Conservation (phyloP, 1,284 basidiomycete genomes). For the Trametes pubescens region DNA sequence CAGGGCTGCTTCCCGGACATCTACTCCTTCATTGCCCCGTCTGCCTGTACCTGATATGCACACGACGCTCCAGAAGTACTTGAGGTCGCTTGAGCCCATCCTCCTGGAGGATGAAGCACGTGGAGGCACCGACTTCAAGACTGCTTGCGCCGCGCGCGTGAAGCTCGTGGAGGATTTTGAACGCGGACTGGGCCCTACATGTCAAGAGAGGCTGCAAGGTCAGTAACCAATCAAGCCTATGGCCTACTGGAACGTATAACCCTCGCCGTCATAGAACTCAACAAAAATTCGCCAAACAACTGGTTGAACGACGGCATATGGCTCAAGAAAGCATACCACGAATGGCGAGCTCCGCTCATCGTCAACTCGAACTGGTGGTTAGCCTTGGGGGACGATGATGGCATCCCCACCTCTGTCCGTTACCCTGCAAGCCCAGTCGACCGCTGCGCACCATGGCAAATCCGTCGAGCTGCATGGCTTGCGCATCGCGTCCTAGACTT, state of each 20-base stretch:
- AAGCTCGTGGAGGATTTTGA: slow-evolving; percentile 81
- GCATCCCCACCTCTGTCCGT: slow-evolving; percentile 56
- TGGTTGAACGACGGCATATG: slow-evolving; percentile 98
- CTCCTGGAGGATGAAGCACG: slow-evolving; percentile 77
- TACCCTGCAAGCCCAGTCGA: slow-evolving; percentile 45
- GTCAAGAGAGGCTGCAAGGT: slow-evolving; percentile 88
- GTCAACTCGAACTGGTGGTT: slow-evolving; percentile 99
- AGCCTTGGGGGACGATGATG: slow-evolving; percentile 74
- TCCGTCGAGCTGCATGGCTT: slow-evolving; percentile 88
- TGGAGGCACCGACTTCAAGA: slow-evolving; percentile 60
- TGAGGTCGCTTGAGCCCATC: slow-evolving; percentile 84
- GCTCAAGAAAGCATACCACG: slow-evolving; percentile 90
- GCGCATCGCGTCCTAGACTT: slow-evolving; percentile 81
- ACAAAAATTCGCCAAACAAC: slow-evolving; percentile 87
- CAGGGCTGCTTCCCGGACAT: slow-evolving; percentile 22
- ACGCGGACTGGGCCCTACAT: slow-evolving; percentile 70
- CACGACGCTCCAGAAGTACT: slow-evolving; percentile 81
- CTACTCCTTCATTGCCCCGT: slow-evolving; percentile 54
- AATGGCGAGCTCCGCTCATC: slow-evolving; percentile 88
- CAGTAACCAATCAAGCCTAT: slow-evolving; percentile 38
- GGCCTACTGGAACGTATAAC: neutral
- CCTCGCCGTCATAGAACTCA: slow-evolving; percentile 68
- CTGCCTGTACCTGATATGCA: slow-evolving; percentile 89
- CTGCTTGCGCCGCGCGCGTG: slow-evolving; percentile 67
- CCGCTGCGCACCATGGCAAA: slow-evolving; percentile 83